Base-by-base conservation (phyloP, 352 stramenopile species). In the Globisporangium carolinianum region DNA sequence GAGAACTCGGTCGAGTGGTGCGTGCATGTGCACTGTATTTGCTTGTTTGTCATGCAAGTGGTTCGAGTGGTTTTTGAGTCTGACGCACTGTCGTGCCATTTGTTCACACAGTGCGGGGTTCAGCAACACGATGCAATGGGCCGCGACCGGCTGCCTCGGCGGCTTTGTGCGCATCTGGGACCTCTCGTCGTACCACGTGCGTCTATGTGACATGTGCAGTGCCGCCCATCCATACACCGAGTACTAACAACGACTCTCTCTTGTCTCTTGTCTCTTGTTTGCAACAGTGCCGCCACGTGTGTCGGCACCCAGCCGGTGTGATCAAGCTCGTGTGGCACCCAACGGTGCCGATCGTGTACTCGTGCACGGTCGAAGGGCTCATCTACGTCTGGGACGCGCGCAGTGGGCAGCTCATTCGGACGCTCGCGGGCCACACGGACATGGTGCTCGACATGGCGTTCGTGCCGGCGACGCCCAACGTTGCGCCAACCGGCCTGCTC, bases 151-250 rank as follows among this genome's bases (percentile, higher is more conserved):
- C 35, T 97, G 94, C 39, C 88, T 98, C 3, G 95, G 97, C 58
- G 95, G 96, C 55, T 84, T 78, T 36, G 62, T 99, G 51, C 97
- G 97, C 61, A 97, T 99, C 63, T 99, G 95, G 95, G 96, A 99
- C 71, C 80, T 98, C 47, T 77, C 79, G 8, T 89, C 81, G 1
- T 80, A 91, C 62, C 77, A 91, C 57, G 83, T 91, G 73, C 57
- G 41, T 55, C 6, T 18, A 10, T 5, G 11, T 35, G 48, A 53
- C 14, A 10, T 42, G 24, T 9, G 4, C 42, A 17, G 8, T 10
- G 15, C 10, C 8, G 11, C 41, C 41, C 41, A 46, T 36, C n/a
- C 7, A 52, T 36, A 14, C 12, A 14, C 47, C 4, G 7, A 32
- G 24, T 32, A 32, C 24, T 32, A 32, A 32, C 24, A 32, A 32